These are phyloP conservation scores for Rhodotorula sp. DNA, from an alignment of 1,284 basidiomycete genomes.

Conservation along the genomic window DNA sequence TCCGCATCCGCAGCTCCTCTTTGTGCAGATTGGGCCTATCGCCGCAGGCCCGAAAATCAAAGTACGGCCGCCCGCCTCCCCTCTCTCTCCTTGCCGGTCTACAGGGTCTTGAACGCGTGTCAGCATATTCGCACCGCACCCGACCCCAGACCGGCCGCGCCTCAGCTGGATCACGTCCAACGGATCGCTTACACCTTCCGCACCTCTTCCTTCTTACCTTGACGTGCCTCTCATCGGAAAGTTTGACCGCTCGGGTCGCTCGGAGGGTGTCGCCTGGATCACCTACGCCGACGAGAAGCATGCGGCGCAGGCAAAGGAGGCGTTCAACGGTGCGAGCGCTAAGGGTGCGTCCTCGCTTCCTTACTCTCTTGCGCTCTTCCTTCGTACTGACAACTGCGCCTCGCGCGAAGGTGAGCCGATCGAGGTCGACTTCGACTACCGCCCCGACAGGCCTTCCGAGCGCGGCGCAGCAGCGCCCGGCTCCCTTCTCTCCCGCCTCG, in stretches of 20 bases:
- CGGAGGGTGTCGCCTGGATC: conserved; percentile 78
- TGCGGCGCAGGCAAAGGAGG: conserved; percentile 79
- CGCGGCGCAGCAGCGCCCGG: conserved; percentile 27
- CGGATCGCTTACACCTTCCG: conserved; percentile 23
- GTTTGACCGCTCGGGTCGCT: conserved; percentile 96
- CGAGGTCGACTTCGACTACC: conserved; percentile 39
- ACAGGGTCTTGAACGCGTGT: not conserved
- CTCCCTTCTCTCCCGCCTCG: conserved; percentile 37
- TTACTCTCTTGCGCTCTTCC: not conserved
- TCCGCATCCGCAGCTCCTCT: conserved; percentile 66
- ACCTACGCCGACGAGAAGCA: conserved; percentile 77
- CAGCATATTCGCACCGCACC: not conserved
- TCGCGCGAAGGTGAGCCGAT: conserved; percentile 39
- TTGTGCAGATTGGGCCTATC: conserved; percentile 88
- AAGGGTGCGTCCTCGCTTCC: conserved; percentile 64
- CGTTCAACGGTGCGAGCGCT: conserved; percentile 83
- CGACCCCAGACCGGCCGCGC: not conserved
- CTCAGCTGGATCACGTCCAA: no score
- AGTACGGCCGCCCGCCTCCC: conserved; percentile 58
- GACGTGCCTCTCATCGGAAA: conserved; percentile 60
- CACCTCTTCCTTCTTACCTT: conserved; percentile 48
- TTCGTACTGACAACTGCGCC: not conserved
- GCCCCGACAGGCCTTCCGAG: conserved; percentile 6
- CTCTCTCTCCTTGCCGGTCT: not conserved
- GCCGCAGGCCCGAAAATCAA: conserved; percentile 87